Percentiles rank a stretch among this genome's conserved stretches.
Evolutionary conservation across 1,139 yeast genomes (phyloP).

Genomic region (Fermentozyma sake): DNA sequence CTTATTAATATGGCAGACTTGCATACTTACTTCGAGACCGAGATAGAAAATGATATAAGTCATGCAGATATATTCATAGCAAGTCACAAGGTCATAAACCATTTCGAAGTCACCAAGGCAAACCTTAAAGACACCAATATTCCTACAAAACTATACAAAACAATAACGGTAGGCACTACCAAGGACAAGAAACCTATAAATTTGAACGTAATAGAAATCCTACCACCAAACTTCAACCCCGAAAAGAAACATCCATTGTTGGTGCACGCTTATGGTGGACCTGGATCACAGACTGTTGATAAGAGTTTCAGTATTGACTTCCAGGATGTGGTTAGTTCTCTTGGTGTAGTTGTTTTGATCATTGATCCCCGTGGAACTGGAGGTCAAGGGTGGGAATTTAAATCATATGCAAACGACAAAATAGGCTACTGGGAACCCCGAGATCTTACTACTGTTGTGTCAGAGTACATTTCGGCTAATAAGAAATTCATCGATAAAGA

Average conservation of each 20-base stretch:
- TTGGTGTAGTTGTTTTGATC: constrained; percentile 71
- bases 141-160: constrained; percentile 53
- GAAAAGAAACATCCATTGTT: constrained; percentile 64
- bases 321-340: constrained; percentile 65
- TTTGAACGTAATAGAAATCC: constrained; percentile 69
- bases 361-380: constrained; percentile 97
- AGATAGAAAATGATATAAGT: constrained; percentile 2
- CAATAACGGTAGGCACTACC: constrained; percentile 41
- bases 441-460: constrained; percentile 68
- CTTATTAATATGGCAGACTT: constrained; percentile 42
- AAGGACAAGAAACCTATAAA: constrained; percentile 35
- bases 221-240: constrained; percentile 67
- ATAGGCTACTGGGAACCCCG: constrained; percentile 88
- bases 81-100: constrained; percentile 28
- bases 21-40: constrained; percentile 14
- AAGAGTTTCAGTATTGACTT: constrained; percentile 56
- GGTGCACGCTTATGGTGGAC: constrained; percentile 90
- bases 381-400: constrained; percentile 75
- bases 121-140: constrained; percentile 34
- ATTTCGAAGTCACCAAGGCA: constrained; percentile 20
- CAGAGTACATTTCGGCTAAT: constrained; percentile 52
- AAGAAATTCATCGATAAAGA: constrained; percentile 52
- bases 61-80: constrained; percentile 17
- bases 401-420: constrained; percentile 60
- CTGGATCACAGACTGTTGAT: constrained; percentile 76